These are phyloP conservation scores for Chloranthus sessilifolius DNA, from an alignment of 164 flowering plant genomes.

Conservation along the genomic window DNA sequence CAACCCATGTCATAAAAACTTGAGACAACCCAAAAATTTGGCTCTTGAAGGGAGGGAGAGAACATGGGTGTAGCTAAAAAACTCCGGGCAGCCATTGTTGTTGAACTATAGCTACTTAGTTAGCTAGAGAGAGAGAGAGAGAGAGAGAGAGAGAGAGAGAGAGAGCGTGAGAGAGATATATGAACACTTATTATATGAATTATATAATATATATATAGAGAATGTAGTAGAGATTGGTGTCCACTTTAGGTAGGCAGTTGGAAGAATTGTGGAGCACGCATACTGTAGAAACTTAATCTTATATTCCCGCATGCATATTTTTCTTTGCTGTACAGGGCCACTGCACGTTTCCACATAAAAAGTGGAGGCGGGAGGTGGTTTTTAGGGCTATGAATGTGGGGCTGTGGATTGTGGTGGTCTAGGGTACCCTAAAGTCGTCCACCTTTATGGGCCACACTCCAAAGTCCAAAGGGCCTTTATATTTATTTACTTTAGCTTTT, in stretches of 20 bases:
- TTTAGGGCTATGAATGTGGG: neutral
- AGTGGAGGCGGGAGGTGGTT: neutral
- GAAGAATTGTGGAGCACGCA: slow-evolving; percentile 21
- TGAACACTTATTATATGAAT: no score
- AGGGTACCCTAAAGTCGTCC: slow-evolving; percentile 32
- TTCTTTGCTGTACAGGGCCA: no score
- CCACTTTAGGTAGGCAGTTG: slow-evolving; percentile 1
- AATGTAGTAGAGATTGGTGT: neutral
- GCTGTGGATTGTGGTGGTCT: slow-evolving; percentile 17
- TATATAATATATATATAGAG: no score
- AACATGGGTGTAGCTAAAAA: neutral
- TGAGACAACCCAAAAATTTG: neutral
- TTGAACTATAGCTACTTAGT: no score
- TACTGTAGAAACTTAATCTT: no score
- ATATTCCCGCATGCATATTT: no score
- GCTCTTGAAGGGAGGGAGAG: neutral
- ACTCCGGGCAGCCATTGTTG: slow-evolving; percentile 9
- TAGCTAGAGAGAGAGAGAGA: no score
- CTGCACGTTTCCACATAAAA: slow-evolving; percentile 29
- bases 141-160: no score
- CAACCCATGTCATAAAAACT: slow-evolving; percentile 10
- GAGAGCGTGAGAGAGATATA: no score
- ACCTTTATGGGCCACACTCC: slow-evolving; percentile 13
- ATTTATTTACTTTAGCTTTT: slow-evolving; percentile 10
- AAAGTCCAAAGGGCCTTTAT: slow-evolving; percentile 9